A percentile compares a stretch with the other conserved stretches of the same genome.
phyloP scores from a whole-genome alignment of 345 rosid genomes.

The Citrus inodora region DNA sequence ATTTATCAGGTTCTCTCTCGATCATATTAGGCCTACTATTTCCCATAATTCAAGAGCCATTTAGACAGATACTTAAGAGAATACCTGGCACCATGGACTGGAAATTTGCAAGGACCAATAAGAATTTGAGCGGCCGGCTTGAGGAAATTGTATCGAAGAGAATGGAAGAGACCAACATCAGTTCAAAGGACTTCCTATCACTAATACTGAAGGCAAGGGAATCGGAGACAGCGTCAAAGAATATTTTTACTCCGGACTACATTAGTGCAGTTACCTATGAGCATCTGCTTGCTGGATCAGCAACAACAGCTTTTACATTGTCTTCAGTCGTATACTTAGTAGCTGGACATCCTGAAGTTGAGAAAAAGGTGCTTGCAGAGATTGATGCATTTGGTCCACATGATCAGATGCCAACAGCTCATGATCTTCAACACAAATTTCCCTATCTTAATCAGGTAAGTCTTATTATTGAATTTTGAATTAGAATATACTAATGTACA shows the following conservation, averaged over 20 bases:
- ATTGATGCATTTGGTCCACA: constrained; percentile 64
- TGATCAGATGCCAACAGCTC: constrained; percentile 53
- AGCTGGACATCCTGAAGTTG: constrained; percentile 68
- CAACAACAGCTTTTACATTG: constrained; percentile 78
- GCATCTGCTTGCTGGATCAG: constrained; percentile 92
- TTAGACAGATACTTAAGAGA: constrained; percentile 76
- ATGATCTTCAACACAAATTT: constrained; percentile 64
- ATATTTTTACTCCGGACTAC: constrained; percentile 62
- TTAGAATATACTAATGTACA: not conserved
- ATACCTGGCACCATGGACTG: constrained; percentile 89
- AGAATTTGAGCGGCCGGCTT: constrained; percentile 50
- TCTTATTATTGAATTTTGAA: not conserved
- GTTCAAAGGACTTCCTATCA: constrained; percentile 76
- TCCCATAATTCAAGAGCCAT: constrained; percentile 80
- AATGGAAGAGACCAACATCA: constrained; percentile 43
- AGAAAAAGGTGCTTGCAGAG: constrained; percentile 63
- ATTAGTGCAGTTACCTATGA: constrained; percentile 86
- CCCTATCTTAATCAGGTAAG: constrained; percentile 84
- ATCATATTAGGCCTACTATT: constrained; percentile 70
- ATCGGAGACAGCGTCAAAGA: constrained; percentile 41
- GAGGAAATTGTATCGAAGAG: constrained; percentile 69
- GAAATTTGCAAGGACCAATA: constrained; percentile 63
- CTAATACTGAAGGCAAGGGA: constrained; percentile 68
- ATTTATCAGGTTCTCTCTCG: constrained; percentile 73
- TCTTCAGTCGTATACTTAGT: constrained; percentile 70